Percentiles rank a stretch among this genome's conserved stretches.
phyloP scores from a whole-genome alignment of 352 stramenopile species.

The Globisporangium rhizosaccharum region DNA sequence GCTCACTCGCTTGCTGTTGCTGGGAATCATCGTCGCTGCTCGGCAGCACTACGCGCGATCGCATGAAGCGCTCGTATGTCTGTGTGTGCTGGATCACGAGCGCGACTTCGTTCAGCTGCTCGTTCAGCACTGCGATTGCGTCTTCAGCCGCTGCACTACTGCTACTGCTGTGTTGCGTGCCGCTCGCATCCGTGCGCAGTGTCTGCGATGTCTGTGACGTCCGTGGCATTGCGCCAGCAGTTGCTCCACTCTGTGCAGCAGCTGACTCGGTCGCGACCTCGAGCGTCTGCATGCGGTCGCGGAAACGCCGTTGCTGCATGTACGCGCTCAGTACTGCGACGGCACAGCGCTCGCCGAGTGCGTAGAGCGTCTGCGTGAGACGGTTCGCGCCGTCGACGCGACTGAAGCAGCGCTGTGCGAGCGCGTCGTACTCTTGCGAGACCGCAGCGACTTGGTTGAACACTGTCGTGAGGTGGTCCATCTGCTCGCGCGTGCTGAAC shows the following conservation, averaged over 20 bases:
- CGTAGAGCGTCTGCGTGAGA: conserved; percentile 53
- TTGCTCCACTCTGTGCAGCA: background rate
- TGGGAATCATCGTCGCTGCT: conserved; percentile 2
- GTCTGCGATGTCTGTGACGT: conserved; percentile 6
- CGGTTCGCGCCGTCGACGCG: conserved; percentile 43
- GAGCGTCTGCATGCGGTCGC: conserved; percentile 47
- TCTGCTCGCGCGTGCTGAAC: conserved; percentile 72
- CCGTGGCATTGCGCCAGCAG: background rate
- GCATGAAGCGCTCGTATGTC: conserved; percentile 87
- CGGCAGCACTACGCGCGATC: conserved; percentile 35
- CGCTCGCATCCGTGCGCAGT: conserved; percentile 3
- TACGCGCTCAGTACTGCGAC: conserved; percentile 59
- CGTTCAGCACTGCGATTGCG: conserved; percentile 67
- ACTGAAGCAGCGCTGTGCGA: conserved; percentile 52
- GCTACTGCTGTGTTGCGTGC: conserved; percentile 6
- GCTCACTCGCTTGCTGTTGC: background rate
- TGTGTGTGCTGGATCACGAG: conserved; percentile 86
- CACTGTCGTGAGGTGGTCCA: conserved; percentile 63
- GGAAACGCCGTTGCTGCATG: conserved; percentile 71
- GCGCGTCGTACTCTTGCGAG: conserved; percentile 49
- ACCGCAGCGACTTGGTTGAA: conserved; percentile 75
- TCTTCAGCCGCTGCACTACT: conserved; percentile 26
- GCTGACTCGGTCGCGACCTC: conserved; percentile 7
- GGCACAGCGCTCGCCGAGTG: conserved; percentile 46
- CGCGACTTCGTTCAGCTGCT: conserved; percentile 83